phyloP scores from a whole-genome alignment of 1,139 yeast genomes.

The Tardiomyces digboiensis region DNA sequence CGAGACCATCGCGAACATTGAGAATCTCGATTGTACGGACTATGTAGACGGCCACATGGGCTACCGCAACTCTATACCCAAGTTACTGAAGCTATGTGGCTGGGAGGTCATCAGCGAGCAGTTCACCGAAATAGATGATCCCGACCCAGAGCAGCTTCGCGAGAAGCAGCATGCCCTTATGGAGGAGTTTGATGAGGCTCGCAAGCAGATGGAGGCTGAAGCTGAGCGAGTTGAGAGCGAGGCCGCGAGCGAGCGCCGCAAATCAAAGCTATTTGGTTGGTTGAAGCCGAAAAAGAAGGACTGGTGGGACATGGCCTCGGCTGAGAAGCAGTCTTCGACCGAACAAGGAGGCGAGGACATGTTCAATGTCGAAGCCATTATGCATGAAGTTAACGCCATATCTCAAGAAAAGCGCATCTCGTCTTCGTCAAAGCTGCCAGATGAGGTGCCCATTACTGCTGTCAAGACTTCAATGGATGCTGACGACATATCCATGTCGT shows the following conservation, averaged over 20 bases:
- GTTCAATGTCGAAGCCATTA: slow-evolving; percentile 32
- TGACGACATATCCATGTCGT: background rate
- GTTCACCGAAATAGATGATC: slow-evolving; percentile 93
- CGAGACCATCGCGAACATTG: slow-evolving; percentile 40
- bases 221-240: background rate
- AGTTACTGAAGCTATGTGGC: slow-evolving; percentile 53
- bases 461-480: background rate
- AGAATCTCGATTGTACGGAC: slow-evolving; percentile 81
- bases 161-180: slow-evolving; percentile 69
- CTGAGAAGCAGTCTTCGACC: slow-evolving; percentile 4
- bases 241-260: slow-evolving; percentile 17
- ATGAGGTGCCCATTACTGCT: background rate
- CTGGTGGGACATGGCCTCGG: slow-evolving; percentile 76
- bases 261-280: slow-evolving; percentile 42
- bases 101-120: slow-evolving; percentile 87
- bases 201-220: slow-evolving; percentile 37
- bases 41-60: slow-evolving; percentile 94
- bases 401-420: background rate
- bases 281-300: slow-evolving; percentile 70
- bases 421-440: background rate
- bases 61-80: slow-evolving; percentile 89
- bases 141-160: slow-evolving; percentile 82
- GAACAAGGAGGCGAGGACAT: slow-evolving; percentile 5
- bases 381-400: slow-evolving; percentile 21
- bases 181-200: slow-evolving; percentile 77